These are phyloP conservation scores for Ilyonectria sp. DNA, from an alignment of 2,329 filamentous ascomycete genomes.

Conservation along the genomic window DNA sequence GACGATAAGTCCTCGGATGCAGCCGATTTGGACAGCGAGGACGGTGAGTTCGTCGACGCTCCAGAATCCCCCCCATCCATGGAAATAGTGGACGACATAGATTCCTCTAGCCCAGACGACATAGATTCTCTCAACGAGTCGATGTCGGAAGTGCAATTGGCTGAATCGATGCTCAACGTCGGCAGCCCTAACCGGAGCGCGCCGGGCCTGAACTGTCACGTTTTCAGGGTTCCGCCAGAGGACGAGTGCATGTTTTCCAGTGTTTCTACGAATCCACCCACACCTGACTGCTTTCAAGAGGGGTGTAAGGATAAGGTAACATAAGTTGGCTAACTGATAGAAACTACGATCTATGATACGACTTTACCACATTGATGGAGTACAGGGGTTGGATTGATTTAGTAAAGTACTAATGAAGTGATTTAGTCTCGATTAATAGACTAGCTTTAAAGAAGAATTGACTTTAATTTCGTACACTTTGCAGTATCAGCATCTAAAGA, in stretches of 20 bases:
- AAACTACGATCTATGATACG: background rate
- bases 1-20: background rate
- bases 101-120: background rate
- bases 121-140: background rate
- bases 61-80: background rate
- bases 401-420: too few relatives aligned
- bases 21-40: background rate
- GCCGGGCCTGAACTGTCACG: background rate
- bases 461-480: conserved; percentile 22
- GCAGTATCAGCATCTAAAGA: conserved; percentile 20
- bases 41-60: background rate
- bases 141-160: background rate
- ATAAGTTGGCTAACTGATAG: background rate
- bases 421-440: too few relatives aligned
- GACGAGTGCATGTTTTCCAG: background rate
- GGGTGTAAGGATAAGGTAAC: background rate
- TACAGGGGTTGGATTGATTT: background rate
- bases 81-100: background rate
- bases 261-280: background rate
- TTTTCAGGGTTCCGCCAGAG: background rate
- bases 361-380: too few relatives aligned
- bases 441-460: conserved; percentile 8
- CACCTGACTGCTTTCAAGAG: background rate
- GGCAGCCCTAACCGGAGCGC: background rate
- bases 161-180: background rate